Percentiles rank a stretch among this genome's conserved stretches.
These are phyloP conservation scores for Trichoderma virens DNA, from an alignment of 495 filamentous ascomycete genomes.

Conservation along the genomic window DNA sequence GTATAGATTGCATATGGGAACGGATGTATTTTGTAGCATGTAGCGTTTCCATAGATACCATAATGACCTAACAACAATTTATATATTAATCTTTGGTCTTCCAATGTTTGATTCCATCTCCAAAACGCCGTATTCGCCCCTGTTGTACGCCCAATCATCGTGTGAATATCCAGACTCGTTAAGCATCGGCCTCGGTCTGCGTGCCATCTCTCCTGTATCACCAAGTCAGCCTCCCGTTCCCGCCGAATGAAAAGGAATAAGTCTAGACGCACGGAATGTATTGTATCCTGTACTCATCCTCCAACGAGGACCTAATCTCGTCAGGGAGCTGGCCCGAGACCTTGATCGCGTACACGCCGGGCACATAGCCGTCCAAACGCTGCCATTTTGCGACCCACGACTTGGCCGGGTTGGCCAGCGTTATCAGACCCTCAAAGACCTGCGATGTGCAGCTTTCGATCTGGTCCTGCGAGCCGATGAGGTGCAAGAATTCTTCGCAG, in stretches of 20 bases:
- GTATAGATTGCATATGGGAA: background rate
- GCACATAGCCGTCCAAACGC: conserved; percentile 76
- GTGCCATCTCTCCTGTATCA: conserved; percentile 9
- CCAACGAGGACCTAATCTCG: conserved; percentile 55
- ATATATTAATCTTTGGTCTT: background rate
- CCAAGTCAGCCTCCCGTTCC: background rate
- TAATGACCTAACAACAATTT: background rate
- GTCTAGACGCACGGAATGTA: conserved; percentile 60
- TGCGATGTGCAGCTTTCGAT: conserved; percentile 91
- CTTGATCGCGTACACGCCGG: conserved; percentile 88
- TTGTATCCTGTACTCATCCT: conserved; percentile 59
- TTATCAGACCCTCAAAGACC: conserved; percentile 85
- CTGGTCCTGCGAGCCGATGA: conserved; percentile 66
- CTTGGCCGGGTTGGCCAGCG: conserved; percentile 62
- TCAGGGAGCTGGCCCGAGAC: conserved; percentile 64
- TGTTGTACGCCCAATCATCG: background rate
- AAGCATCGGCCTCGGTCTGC: conserved; percentile 4
- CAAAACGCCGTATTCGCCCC: conserved; percentile 7
- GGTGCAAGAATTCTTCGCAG: conserved; percentile 83
- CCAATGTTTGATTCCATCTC: background rate
- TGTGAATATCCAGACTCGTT: background rate
- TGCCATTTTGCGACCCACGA: conserved; percentile 96
- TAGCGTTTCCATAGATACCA: background rate
- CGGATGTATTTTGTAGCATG: background rate
- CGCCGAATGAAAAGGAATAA: conserved; percentile 4